phyloP scores from a whole-genome alignment of 495 filamentous ascomycete species.

The Hypoxylon intermedium region DNA sequence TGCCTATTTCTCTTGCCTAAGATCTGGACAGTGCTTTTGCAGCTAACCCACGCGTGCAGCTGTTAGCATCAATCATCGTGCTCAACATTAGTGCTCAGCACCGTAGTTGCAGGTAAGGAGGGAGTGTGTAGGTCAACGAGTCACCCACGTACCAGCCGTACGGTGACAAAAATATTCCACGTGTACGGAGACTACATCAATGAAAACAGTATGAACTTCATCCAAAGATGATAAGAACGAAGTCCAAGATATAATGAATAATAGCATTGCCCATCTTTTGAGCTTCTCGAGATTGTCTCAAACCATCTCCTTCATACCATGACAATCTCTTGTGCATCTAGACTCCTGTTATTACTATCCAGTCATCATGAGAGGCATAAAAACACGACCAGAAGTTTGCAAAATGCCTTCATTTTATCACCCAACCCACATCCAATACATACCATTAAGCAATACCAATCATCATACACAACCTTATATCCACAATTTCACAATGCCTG shows the following conservation, averaged over 20 bases:
- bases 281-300: background rate
- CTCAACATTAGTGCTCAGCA: constrained; percentile 21
- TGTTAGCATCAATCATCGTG: constrained; percentile 10
- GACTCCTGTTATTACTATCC: constrained; percentile 7
- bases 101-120: constrained; percentile 3
- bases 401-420: background rate
- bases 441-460: background rate
- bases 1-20: background rate
- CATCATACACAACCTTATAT: background rate
- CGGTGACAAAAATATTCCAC: constrained; percentile 19
- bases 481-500: constrained; percentile 17
- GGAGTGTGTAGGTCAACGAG: background rate
- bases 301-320: constrained; percentile 4
- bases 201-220: background rate
- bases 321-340: background rate
- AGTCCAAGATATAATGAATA: constrained; percentile 10
- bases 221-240: background rate
- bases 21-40: background rate
- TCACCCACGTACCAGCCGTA: constrained; percentile 17
- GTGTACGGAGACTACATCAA: constrained; percentile 13
- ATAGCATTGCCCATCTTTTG: background rate
- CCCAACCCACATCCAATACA: background rate
- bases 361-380: background rate
- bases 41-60: constrained; percentile 2
- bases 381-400: background rate